Base-by-base conservation (phyloP, 2,329 filamentous ascomycete species). In the Penicillium sp. region DNA sequence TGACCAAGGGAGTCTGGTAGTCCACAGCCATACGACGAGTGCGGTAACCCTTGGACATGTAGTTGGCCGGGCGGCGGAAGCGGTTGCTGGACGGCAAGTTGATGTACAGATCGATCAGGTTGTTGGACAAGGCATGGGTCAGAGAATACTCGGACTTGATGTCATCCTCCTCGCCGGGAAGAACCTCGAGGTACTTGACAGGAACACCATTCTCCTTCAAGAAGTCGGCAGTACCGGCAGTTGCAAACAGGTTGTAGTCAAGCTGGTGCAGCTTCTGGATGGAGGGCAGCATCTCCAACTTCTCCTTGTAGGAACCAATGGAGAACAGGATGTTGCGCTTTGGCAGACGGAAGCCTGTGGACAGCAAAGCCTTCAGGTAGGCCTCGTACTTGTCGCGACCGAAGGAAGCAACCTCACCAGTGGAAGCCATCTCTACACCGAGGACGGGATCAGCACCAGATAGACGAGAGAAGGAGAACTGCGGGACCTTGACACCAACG, bases 341-440 rank as follows among this genome's bases (percentile, higher is more conserved):
- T 22, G 95, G 95, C 43, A 99, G 86, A 77, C 90, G 93, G 85
- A 99, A 99, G 47, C 95, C 95, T 54, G 95, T 98, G 1, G 95
- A 96, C 66, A 99, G 87, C 57, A 99, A 82, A 54, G 91, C 95
- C 82, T 99, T 99, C 70, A 99, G 85, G 75, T 99, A 99, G 18
- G 95, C 95, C 78, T 99, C 95, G 73, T 96, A 96, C 79, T 97
- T 96, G 78, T 96, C 92, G 63, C 87, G 85, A 73, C 95, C 95
- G 71, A 99, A 99, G 73, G 90, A 97, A 67, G 95, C 95, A 68
- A 99, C 95, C 78, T 99, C 95, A 77, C 95, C 95, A 60, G 95
- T 99, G 4, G 95, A 98, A 18, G 95, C 95, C 95, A 99, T 99
- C 80, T 99, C 95, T 6, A 99, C 95, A 79, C 95, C 95, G 60